These are phyloP conservation scores for Phyllostachys edulis DNA, from an alignment of 176 grass and related monocot species.

Conservation along the genomic window DNA sequence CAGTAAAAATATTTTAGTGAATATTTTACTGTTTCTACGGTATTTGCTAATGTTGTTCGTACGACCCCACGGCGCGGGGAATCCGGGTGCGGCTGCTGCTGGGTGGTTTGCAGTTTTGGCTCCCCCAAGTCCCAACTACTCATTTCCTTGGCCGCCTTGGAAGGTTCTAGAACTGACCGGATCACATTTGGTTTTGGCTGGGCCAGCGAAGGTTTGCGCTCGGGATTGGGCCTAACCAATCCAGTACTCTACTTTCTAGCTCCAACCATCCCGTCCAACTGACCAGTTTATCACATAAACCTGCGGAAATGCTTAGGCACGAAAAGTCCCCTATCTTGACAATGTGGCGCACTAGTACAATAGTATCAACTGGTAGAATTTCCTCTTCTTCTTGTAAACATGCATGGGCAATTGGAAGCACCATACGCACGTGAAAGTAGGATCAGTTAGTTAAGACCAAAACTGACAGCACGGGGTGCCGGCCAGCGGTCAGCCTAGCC, in stretches of 20 bases:
- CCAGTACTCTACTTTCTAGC: too few relatives aligned
- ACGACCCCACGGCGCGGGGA: neutral
- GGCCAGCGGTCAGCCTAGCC: neutral
- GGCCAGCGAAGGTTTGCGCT: neutral
- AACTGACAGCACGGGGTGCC: neutral
- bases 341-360: too few relatives aligned
- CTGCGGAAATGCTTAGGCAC: too few relatives aligned
- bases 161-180: conserved; percentile 7
- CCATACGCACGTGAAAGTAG: neutral
- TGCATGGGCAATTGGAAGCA: neutral
- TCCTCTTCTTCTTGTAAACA: neutral
- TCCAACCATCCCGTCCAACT: too few relatives aligned
- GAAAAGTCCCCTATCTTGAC: too few relatives aligned
- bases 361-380: too few relatives aligned
- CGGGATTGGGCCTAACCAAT: too few relatives aligned
- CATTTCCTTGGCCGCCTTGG: neutral
- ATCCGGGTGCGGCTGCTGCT: neutral
- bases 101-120: conserved; percentile 37
- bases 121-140: too few relatives aligned
- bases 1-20: too few relatives aligned
- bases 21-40: too few relatives aligned
- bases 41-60: too few relatives aligned
- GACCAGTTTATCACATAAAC: too few relatives aligned
- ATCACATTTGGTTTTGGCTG: neutral
- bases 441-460: neutral